Percentiles rank a stretch among this genome's conserved stretches.
phyloP scores from a whole-genome alignment of 768 basidiomycete species.

The Mycena pura region DNA sequence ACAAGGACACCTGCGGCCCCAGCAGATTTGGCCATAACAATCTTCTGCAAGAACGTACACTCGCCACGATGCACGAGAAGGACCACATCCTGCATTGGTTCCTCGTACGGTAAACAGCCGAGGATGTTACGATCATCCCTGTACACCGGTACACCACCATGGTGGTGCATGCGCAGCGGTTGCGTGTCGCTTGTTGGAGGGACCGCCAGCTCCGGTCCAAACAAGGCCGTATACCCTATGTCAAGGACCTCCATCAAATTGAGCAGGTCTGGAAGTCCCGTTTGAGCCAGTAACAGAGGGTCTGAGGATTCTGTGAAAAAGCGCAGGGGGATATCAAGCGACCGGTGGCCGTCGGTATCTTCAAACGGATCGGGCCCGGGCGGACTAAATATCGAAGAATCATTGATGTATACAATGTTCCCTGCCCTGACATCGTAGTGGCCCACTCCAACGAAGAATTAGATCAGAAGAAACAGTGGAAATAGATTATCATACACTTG shows the following conservation, averaged over 20 bases:
- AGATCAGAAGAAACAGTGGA: background rate
- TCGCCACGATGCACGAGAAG: constrained; percentile 77
- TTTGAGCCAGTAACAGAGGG: constrained; percentile 48
- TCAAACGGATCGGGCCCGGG: constrained; percentile 13
- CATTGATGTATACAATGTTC: constrained; percentile 83
- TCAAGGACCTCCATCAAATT: constrained; percentile 54
- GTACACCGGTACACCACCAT: constrained; percentile 61
- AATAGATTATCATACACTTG: constrained; percentile 60
- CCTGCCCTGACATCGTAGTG: constrained; percentile 82
- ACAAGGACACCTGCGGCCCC: constrained; percentile 84
- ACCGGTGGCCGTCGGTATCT: constrained; percentile 28
- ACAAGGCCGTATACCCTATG: constrained; percentile 68
- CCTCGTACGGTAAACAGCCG: constrained; percentile 66
- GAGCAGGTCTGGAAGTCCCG: constrained; percentile 41
- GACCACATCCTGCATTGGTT: constrained; percentile 54
- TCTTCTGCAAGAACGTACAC: constrained; percentile 90
- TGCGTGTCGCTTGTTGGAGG: constrained; percentile 29
- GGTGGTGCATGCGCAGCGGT: constrained; percentile 53
- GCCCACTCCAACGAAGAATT: constrained; percentile 61
- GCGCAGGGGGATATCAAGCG: constrained; percentile 61
- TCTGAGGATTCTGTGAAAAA: constrained; percentile 63
- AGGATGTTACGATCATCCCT: constrained; percentile 57
- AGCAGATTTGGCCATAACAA: constrained; percentile 68
- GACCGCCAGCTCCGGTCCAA: constrained; percentile 67
- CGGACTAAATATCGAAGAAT: constrained; percentile 52